A percentile compares a stretch with the other conserved stretches of the same genome.
Evolutionary conservation across 192 early-diverging fungal genomes (phyloP).

Genomic region (Rhizophagus prolifer): DNA sequence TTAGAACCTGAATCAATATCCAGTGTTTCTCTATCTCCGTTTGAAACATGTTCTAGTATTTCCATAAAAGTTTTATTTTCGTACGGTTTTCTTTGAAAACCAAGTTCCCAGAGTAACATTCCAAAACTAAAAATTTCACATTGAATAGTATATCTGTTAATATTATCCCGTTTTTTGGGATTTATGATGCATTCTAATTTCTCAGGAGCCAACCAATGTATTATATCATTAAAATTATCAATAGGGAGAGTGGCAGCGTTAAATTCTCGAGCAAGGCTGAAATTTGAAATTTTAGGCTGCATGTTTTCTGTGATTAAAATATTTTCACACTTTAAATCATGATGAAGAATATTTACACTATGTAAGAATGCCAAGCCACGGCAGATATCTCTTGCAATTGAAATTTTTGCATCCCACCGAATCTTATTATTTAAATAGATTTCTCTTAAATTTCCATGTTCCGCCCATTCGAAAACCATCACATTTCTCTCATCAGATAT

Average conservation of each 20-base stretch:
- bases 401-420: background rate
- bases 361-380: constrained; percentile 22
- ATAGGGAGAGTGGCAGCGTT: background rate
- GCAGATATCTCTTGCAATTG: constrained; percentile 16
- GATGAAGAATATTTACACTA: background rate
- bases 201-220: constrained; percentile 29
- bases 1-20: background rate
- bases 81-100: background rate
- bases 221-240: background rate
- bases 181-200: background rate
- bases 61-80: background rate
- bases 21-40: background rate
- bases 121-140: constrained; percentile 22
- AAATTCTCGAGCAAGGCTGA: background rate
- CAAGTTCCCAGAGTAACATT: constrained; percentile 6
- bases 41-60: background rate
- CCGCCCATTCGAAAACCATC: constrained; percentile 29
- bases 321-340: constrained; percentile 24
- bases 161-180: background rate
- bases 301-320: constrained; percentile 9
- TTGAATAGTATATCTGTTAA: constrained; percentile 4
- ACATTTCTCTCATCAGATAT: background rate
- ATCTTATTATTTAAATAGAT: background rate
- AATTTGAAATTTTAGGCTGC: constrained; percentile 23
- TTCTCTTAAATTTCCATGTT: constrained; percentile 3